phyloP scores from a whole-genome alignment of 2,329 filamentous ascomycete species.

The Aspergillus sojae region DNA sequence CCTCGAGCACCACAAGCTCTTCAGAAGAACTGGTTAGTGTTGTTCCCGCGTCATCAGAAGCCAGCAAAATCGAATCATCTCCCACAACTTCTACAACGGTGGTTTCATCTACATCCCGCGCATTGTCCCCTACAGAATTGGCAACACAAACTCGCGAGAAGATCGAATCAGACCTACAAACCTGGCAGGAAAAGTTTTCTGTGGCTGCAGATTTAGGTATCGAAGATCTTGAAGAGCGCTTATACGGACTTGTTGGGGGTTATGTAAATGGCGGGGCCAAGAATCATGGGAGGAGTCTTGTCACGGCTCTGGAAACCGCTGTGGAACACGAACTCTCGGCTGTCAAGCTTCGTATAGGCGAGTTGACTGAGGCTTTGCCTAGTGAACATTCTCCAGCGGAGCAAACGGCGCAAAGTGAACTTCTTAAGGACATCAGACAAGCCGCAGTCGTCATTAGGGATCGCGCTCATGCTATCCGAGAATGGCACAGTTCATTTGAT shows the following conservation, averaged over 20 bases:
- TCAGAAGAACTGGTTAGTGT: conserved; percentile 27
- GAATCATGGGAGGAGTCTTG: conserved; percentile 49
- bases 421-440: conserved; percentile 61
- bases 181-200: conserved; percentile 88
- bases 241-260: conserved; percentile 71
- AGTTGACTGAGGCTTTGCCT: conserved; percentile 58
- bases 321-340: conserved; percentile 64
- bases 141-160: conserved; percentile 56
- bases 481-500: conserved; percentile 75
- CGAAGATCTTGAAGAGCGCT: conserved; percentile 65
- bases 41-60: conserved; percentile 22
- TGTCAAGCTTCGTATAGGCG: conserved; percentile 69
- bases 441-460: conserved; percentile 75
- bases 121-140: conserved; percentile 49
- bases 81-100: conserved; percentile 31
- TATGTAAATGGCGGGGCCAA: conserved; percentile 68
- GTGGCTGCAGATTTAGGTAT: conserved; percentile 81
- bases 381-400: conserved; percentile 58
- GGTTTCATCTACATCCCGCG: conserved; percentile 28
- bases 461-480: conserved; percentile 73
- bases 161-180: conserved; percentile 75
- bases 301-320: conserved; percentile 69
- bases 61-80: conserved; percentile 21
- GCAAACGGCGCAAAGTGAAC: conserved; percentile 55
- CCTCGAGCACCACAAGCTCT: conserved; percentile 16